Evolutionary conservation across 116 monocot genomes (phyloP).

Genomic region (Phalaenopsis hybrid): DNA sequence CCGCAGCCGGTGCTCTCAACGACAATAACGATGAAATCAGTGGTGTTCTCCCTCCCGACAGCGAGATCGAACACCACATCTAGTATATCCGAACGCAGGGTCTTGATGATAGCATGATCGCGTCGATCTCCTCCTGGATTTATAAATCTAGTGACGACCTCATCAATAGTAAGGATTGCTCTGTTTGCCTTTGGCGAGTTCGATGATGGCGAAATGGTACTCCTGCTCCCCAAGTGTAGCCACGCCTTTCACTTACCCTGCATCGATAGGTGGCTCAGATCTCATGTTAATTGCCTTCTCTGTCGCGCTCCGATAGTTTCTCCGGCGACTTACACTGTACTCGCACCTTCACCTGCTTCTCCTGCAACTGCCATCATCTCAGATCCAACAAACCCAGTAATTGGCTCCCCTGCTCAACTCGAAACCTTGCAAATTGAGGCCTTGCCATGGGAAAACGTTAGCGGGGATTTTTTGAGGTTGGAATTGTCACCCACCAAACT

Average conservation of each 20-base stretch:
- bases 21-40: neutral
- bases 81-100: constrained; percentile 65
- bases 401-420: neutral
- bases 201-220: constrained; percentile 59
- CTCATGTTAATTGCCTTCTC: constrained; percentile 66
- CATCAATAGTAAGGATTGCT: constrained; percentile 52
- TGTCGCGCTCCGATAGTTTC: constrained; percentile 62
- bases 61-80: constrained; percentile 35
- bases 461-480: neutral
- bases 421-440: neutral
- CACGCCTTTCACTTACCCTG: constrained; percentile 75
- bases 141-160: constrained; percentile 33
- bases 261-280: constrained; percentile 80
- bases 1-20: neutral
- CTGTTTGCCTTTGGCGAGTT: constrained; percentile 81
- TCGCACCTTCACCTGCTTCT: neutral
- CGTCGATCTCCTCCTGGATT: constrained; percentile 35
- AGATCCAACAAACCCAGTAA: neutral
- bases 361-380: neutral
- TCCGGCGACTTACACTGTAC: neutral
- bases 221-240: constrained; percentile 71
- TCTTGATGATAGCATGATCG: constrained; percentile 49
- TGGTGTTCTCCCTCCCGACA: neutral
- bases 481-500: neutral
- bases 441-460: neutral